Evolutionary conservation across 1,139 yeast genomes (phyloP).

Genomic region (Blastobotrys malaysiensis): DNA sequence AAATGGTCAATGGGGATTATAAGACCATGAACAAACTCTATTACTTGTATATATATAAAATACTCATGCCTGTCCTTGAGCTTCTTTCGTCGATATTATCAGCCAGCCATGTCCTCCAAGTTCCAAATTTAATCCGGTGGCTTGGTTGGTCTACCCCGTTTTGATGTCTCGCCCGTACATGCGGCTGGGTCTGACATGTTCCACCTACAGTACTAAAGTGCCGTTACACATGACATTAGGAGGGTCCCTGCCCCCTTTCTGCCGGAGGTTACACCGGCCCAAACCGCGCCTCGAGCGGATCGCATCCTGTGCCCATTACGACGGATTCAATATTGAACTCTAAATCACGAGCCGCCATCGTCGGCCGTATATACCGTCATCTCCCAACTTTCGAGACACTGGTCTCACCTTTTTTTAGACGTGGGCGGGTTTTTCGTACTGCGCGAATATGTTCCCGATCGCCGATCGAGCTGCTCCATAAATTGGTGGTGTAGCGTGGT

Average conservation of each 20-base stretch:
- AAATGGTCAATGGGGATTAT: neutral
- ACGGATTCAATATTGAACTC: neutral
- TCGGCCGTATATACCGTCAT: neutral
- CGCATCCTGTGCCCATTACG: neutral
- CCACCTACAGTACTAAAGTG: neutral
- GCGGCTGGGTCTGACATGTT: slow-evolving; percentile 1
- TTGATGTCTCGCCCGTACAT: neutral
- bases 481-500: too few species aligned
- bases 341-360: neutral
- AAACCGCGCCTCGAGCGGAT: too few species aligned
- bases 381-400: neutral
- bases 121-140: neutral
- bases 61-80: neutral
- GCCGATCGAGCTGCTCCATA: neutral
- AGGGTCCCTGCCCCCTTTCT: too few species aligned
- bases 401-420: neutral
- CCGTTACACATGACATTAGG: neutral
- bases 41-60: neutral
- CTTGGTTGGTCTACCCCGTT: neutral
- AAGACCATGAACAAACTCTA: neutral
- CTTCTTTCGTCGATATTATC: neutral
- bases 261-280: too few species aligned
- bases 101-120: neutral
- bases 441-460: neutral
- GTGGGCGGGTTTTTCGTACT: neutral